These are phyloP conservation scores for Thraustochytrium striatum DNA, from an alignment of 352 stramenopile genomes.

Conservation along the genomic window DNA sequence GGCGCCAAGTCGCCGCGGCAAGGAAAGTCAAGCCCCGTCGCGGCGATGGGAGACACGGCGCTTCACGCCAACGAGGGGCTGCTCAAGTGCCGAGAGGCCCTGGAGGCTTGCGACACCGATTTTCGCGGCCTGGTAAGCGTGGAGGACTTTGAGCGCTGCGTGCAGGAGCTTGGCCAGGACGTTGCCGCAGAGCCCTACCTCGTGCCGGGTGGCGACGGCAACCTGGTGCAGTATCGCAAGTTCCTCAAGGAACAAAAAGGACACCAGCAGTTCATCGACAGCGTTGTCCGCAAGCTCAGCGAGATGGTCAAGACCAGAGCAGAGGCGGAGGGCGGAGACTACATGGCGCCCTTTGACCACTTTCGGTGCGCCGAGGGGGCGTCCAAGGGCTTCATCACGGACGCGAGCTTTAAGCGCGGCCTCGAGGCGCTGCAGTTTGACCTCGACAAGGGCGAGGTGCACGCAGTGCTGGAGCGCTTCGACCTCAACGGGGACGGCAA, in stretches of 20 bases:
- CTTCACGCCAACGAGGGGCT: neutral
- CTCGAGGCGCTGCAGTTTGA: slow-evolving; percentile 15
- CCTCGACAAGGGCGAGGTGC: neutral
- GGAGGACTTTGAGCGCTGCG: neutral
- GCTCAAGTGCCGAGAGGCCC: neutral
- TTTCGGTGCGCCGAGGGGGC: neutral
- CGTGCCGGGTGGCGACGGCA: neutral
- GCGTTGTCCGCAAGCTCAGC: slow-evolving; percentile 11
- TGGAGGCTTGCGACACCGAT: neutral
- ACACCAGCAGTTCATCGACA: slow-evolving; percentile 35
- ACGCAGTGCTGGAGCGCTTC: slow-evolving; percentile 22
- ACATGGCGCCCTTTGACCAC: slow-evolving; percentile 3
- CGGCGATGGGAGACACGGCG: too few species aligned
- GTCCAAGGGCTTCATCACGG: neutral
- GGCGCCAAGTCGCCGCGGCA: too few species aligned
- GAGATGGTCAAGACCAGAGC: slow-evolving; percentile 9
- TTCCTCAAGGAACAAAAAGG: slow-evolving; percentile 24
- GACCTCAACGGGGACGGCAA: neutral
- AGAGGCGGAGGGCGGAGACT: neutral
- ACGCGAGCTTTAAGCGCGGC: slow-evolving; percentile 9
- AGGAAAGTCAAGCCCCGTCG: too few species aligned
- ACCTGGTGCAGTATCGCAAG: neutral
- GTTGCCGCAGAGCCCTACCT: neutral
- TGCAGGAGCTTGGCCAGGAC: neutral
- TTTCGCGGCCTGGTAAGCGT: neutral